Evolutionary conservation across 2,329 filamentous ascomycete genomes (phyloP).

Genomic region (Penicillium brevicompactum): DNA sequence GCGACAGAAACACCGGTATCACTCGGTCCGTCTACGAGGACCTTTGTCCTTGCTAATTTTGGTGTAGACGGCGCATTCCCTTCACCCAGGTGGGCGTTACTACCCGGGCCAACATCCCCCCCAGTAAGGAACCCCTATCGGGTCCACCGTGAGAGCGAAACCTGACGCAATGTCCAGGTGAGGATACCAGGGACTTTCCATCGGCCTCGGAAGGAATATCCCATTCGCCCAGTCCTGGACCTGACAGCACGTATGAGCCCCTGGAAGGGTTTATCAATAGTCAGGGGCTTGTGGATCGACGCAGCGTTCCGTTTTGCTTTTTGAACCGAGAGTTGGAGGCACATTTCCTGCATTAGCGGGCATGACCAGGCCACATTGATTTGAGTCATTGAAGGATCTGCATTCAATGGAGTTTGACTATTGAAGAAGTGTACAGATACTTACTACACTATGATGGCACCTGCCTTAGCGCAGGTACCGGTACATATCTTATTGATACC

Average conservation of each 20-base stretch:
- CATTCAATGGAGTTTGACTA: background rate
- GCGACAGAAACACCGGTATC: conserved; percentile 43
- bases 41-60: conserved; percentile 39
- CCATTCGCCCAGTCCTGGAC: conserved; percentile 11
- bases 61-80: conserved; percentile 42
- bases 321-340: conserved; percentile 21
- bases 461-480: background rate
- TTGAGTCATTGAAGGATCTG: background rate
- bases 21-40: conserved; percentile 28
- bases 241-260: conserved; percentile 19
- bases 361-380: background rate
- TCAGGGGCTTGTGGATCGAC: conserved; percentile 19
- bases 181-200: conserved; percentile 5
- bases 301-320: conserved; percentile 25
- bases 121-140: conserved; percentile 27
- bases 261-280: conserved; percentile 21
- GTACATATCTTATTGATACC: conserved; percentile 6
- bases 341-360: conserved; percentile 14
- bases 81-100: conserved; percentile 50
- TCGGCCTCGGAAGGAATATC: conserved; percentile 14
- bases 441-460: background rate
- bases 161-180: conserved; percentile 14
- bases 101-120: conserved; percentile 39
- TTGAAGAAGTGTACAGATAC: background rate
- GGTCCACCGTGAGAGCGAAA: conserved; percentile 1